Conservation (phyloP, 1,284 basidiomycete species). For the Ceratobasidium sp. region DNA sequence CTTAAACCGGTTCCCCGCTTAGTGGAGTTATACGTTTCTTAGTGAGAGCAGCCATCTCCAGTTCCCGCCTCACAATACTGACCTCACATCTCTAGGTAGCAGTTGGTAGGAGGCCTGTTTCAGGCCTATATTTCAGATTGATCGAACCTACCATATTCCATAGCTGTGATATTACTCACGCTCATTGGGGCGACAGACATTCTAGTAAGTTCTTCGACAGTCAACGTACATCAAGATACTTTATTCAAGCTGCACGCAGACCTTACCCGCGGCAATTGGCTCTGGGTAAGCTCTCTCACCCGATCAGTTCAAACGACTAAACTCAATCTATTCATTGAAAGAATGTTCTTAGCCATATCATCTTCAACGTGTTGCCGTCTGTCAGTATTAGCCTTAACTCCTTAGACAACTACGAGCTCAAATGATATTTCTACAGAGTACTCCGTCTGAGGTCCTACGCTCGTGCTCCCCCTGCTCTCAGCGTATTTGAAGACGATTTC, state of each 20-base stretch:
- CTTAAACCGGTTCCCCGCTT: too few relatives aligned
- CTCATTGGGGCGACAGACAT: background rate
- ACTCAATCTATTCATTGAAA: background rate
- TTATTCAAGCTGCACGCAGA: background rate
- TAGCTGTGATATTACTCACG: background rate
- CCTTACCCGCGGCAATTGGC: background rate
- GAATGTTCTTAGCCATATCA: background rate
- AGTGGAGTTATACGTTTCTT: conserved; percentile 4
- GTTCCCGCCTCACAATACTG: too few relatives aligned
- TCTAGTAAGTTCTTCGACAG: too few relatives aligned
- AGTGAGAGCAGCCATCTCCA: background rate
- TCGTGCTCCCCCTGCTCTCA: background rate
- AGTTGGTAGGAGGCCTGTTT: background rate
- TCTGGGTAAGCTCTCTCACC: background rate
- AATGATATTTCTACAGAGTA: background rate
- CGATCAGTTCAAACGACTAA: too few relatives aligned
- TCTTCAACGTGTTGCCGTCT: conserved; percentile 7
- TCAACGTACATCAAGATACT: too few relatives aligned
- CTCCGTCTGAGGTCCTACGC: background rate
- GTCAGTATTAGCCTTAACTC: background rate
- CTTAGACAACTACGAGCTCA: background rate
- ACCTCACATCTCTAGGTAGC: background rate
- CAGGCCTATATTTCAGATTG: background rate
- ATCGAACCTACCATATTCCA: background rate
- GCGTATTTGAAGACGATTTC: conserved; percentile 7